Percentiles rank a stretch among this genome's conserved stretches.
Evolutionary conservation across 495 filamentous ascomycete genomes (phyloP).

Genomic region (Annulohypoxylon bovei): DNA sequence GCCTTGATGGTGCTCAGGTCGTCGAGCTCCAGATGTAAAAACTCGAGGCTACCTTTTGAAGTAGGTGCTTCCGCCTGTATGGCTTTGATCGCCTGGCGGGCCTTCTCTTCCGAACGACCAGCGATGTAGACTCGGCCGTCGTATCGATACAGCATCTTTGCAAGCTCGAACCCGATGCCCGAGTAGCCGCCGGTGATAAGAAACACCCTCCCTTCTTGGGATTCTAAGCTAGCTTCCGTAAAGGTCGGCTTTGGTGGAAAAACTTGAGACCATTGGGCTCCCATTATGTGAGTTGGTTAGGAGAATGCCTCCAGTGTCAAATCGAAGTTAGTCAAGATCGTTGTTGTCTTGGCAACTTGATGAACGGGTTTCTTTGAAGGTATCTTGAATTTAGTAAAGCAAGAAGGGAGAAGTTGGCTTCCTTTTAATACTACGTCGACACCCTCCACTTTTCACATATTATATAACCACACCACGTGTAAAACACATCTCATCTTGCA

Average conservation of each 20-base stretch:
- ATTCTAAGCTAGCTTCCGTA: conserved; percentile 30
- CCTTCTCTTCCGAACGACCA: conserved; percentile 49
- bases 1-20: conserved; percentile 43
- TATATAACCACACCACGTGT: too few species aligned
- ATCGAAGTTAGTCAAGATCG: too few species aligned
- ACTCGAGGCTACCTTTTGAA: conserved; percentile 35
- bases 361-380: too few species aligned
- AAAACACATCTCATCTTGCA: too few species aligned
- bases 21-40: conserved; percentile 40
- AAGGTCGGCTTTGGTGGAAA: conserved; percentile 42
- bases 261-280: conserved; percentile 34
- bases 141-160: conserved; percentile 53
- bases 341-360: too few species aligned
- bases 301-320: too few species aligned
- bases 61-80: background rate
- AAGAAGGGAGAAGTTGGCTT: too few species aligned
- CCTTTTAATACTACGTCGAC: too few species aligned
- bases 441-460: too few species aligned
- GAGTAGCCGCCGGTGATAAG: conserved; percentile 56
- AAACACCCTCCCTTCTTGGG: conserved; percentile 49
- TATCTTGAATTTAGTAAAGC: too few species aligned
- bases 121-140: conserved; percentile 58
- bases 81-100: conserved; percentile 33
- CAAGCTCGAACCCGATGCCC: conserved; percentile 57
- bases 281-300: background rate